phyloP scores from a whole-genome alignment of 108 stramenopile species.

The Skeletonema tropicum region DNA sequence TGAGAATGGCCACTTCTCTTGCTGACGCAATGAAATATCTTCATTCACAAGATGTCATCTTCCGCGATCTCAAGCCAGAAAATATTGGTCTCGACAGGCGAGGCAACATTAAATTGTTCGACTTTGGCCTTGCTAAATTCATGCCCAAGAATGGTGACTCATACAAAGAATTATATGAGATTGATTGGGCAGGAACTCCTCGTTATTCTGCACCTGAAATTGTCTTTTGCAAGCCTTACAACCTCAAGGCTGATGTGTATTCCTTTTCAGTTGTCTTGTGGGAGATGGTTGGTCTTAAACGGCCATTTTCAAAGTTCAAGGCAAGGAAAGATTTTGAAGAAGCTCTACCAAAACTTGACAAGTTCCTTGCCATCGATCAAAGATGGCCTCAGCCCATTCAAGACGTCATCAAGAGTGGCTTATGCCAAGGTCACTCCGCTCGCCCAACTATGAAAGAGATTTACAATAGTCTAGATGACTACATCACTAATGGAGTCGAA shows the following conservation, averaged over 20 bases:
- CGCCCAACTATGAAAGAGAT: background rate
- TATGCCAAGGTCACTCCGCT: background rate
- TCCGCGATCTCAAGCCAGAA: slow-evolving; percentile 61
- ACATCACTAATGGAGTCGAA: background rate
- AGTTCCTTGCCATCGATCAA: background rate
- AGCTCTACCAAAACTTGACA: background rate
- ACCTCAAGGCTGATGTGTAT: slow-evolving; percentile 31
- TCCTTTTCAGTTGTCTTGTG: slow-evolving; percentile 4
- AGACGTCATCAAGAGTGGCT: background rate
- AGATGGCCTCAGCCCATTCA: background rate
- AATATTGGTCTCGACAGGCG: background rate
- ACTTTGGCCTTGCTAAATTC: slow-evolving; percentile 3
- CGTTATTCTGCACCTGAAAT: slow-evolving; percentile 38
- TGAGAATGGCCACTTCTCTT: slow-evolving; percentile 62
- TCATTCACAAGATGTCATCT: slow-evolving; percentile 69
- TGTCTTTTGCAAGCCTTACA: slow-evolving; percentile 62
- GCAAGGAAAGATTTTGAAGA: background rate
- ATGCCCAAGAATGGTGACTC: slow-evolving; percentile 49
- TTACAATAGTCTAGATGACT: background rate
- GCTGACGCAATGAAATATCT: slow-evolving; percentile 72
- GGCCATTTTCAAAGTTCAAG: slow-evolving; percentile 29
- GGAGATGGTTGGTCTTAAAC: background rate
- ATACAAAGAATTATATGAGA: slow-evolving; percentile 71
- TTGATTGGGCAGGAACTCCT: slow-evolving; percentile 74
- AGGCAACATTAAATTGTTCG: background rate